These are phyloP conservation scores for Begonia loranthoides DNA, from an alignment of 306 rosid genomes.

Conservation along the genomic window DNA sequence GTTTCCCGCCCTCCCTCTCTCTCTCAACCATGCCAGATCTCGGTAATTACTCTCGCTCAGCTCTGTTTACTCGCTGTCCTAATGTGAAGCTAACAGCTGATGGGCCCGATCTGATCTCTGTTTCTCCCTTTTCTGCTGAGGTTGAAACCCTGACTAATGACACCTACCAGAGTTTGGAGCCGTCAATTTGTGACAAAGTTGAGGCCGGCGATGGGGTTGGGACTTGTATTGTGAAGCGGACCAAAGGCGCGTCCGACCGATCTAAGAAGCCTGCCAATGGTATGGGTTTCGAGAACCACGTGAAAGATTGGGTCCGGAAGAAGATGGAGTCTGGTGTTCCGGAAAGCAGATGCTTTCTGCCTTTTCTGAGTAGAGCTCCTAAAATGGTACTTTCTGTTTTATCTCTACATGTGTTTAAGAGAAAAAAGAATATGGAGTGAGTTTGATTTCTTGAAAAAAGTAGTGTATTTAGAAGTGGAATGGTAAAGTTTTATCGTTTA, in stretches of 20 bases:
- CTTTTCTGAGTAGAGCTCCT: conserved; percentile 52
- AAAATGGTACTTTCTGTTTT: conserved; percentile 34
- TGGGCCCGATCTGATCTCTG: conserved; percentile 17
- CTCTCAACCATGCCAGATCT: conserved; percentile 57
- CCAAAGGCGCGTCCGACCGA: conserved; percentile 20
- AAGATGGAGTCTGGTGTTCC: conserved; percentile 25
- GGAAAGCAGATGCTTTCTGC: conserved; percentile 27
- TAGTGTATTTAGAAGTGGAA: too few species aligned
- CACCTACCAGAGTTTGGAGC: conserved; percentile 6
- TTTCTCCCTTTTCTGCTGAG: conserved; percentile 8
- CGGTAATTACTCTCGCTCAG: conserved; percentile 39
- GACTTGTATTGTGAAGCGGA: conserved; percentile 34
- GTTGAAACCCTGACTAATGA: conserved; percentile 18
- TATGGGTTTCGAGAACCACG: conserved; percentile 38
- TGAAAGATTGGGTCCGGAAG: conserved; percentile 26
- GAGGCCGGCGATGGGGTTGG: conserved; percentile 11
- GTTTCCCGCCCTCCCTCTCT: background rate
- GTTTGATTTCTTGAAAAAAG: too few species aligned
- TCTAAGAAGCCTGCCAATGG: conserved; percentile 19
- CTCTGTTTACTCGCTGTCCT: conserved; percentile 27
- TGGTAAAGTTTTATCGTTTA: too few species aligned
- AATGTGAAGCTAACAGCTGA: conserved; percentile 14
- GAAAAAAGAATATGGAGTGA: too few species aligned
- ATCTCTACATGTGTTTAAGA: background rate
- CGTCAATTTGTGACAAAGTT: conserved; percentile 7